These are phyloP conservation scores for Pestalotiopsis fici DNA, from an alignment of 2,329 filamentous ascomycete species.

Conservation along the genomic window DNA sequence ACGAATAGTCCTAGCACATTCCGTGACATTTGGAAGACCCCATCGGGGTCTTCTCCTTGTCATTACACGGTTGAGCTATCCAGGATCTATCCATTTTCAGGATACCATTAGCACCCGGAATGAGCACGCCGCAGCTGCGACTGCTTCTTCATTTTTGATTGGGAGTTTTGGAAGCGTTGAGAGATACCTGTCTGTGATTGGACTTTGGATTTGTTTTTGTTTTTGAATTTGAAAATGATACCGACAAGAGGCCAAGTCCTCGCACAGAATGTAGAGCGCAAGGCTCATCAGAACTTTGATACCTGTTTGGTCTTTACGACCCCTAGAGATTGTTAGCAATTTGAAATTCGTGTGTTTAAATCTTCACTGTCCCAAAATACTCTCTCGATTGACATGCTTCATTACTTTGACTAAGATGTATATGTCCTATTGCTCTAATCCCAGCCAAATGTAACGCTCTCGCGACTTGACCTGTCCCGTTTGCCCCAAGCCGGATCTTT, in stretches of 20 bases:
- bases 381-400: neutral
- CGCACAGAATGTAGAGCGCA: neutral
- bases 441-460: too few species aligned
- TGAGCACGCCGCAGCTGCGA: constrained; percentile 5
- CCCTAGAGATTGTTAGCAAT: neutral
- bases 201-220: neutral
- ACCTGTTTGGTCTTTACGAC: neutral
- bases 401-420: neutral
- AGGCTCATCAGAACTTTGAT: neutral
- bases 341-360: neutral
- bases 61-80: neutral
- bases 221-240: neutral
- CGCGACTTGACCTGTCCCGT: neutral
- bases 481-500: neutral
- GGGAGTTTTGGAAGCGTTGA: neutral
- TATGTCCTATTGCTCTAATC: too few species aligned
- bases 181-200: neutral
- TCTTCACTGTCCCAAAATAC: neutral
- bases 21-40: neutral
- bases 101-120: neutral
- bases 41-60: neutral
- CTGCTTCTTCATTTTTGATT: neutral
- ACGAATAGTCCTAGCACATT: neutral
- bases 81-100: constrained; percentile 3
- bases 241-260: neutral